Evolutionary conservation across 306 rosid species (phyloP).

Genomic region (Leucaena leucocephala): DNA sequence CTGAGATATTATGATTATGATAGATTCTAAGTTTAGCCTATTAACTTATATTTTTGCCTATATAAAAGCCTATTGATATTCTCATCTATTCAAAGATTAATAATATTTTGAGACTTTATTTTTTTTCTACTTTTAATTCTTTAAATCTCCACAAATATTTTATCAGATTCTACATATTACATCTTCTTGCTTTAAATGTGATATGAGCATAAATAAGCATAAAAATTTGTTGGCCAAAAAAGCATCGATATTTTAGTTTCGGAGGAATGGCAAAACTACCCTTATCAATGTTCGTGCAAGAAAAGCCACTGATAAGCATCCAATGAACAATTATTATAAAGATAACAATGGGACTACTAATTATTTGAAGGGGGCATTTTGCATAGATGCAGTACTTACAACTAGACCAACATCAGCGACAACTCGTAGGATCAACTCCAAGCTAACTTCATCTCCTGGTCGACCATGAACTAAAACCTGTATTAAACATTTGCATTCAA

Average conservation of each 20-base stretch:
- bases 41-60: too few relatives aligned
- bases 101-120: too few relatives aligned
- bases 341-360: not conserved
- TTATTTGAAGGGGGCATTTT: conserved; percentile 16
- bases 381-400: conserved; percentile 43
- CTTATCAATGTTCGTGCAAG: conserved; percentile 9
- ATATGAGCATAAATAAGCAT: not conserved
- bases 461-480: conserved; percentile 86
- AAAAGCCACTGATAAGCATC: conserved; percentile 24
- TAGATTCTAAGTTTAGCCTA: too few relatives aligned
- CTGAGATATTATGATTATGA: too few relatives aligned
- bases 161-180: not conserved
- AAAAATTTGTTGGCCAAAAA: not conserved
- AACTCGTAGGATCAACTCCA: conserved; percentile 92
- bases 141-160: too few relatives aligned
- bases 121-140: too few relatives aligned
- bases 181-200: not conserved
- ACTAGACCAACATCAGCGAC: conserved; percentile 94
- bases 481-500: conserved; percentile 24
- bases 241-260: conserved; percentile 26
- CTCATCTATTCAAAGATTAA: too few relatives aligned
- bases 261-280: conserved; percentile 30
- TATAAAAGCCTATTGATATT: too few relatives aligned
- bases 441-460: conserved; percentile 92
- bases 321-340: conserved; percentile 2